These are phyloP conservation scores for Tilletia setariae DNA, from an alignment of 1,284 basidiomycete genomes.

Conservation along the genomic window DNA sequence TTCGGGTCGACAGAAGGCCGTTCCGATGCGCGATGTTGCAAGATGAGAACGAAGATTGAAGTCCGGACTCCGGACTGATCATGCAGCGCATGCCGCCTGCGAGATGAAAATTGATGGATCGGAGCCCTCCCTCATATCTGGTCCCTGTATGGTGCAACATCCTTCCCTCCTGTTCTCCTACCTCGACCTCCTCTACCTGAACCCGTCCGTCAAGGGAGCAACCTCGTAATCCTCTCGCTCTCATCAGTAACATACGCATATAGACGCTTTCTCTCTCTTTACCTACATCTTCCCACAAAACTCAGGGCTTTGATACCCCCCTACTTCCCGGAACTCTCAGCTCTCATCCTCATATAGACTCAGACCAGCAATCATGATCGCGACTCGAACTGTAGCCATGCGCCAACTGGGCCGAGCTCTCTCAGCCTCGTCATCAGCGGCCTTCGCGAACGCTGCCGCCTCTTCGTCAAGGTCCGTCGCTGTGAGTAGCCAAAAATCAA, in stretches of 20 bases:
- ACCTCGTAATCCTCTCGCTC: too few relatives aligned
- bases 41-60: too few relatives aligned
- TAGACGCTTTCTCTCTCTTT: background rate
- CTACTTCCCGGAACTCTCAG: background rate
- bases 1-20: too few relatives aligned
- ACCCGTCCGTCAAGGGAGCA: too few relatives aligned
- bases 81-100: too few relatives aligned
- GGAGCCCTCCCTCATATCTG: background rate
- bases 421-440: background rate
- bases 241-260: too few relatives aligned
- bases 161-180: background rate
- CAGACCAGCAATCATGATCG: slow-evolving; percentile 1
- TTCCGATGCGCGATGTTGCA: too few relatives aligned
- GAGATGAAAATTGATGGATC: background rate
- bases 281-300: background rate
- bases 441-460: background rate
- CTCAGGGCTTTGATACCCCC: background rate
- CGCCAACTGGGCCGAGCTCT: slow-evolving; percentile 6
- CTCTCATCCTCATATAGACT: background rate
- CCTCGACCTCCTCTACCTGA: too few relatives aligned
- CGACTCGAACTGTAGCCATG: background rate
- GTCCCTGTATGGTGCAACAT: too few relatives aligned
- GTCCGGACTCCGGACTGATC: too few relatives aligned
- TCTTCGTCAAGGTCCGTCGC: too few relatives aligned
- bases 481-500: too few relatives aligned